Conservation (phyloP, 352 stramenopile species). For the Globisporangium viniferum region DNA sequence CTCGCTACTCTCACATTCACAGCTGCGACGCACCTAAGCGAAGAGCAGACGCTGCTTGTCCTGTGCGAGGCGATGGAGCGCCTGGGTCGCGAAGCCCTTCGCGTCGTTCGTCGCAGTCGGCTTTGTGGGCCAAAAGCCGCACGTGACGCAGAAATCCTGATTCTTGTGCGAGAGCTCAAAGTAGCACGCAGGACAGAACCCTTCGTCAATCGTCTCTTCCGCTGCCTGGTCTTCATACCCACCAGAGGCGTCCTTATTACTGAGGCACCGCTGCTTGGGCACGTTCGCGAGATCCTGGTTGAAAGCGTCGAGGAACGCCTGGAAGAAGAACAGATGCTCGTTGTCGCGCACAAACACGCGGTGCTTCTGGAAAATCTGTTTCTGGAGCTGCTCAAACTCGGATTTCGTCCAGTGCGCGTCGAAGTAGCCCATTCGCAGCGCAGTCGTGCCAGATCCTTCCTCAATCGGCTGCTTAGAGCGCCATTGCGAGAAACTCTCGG, state of each 20-base stretch:
- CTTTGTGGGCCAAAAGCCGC: conserved; percentile 63
- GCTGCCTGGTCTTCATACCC: neutral
- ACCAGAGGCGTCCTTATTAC: neutral
- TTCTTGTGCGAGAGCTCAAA: conserved; percentile 44
- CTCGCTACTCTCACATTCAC: no score
- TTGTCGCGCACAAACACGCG: conserved; percentile 58
- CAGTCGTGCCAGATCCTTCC: conserved; percentile 69
- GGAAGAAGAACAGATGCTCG: conserved; percentile 71
- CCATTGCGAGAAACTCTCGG: conserved; percentile 82
- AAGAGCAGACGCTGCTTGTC: conserved; percentile 24
- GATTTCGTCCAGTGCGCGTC: conserved; percentile 33
- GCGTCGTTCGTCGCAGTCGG: conserved; percentile 51
- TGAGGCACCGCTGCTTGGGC: conserved; percentile 21
- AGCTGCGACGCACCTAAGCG: neutral
- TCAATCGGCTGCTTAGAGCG: conserved; percentile 88
- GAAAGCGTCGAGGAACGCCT: conserved; percentile 59
- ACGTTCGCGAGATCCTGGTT: conserved; percentile 41
- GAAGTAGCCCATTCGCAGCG: conserved; percentile 64
- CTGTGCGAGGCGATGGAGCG: conserved; percentile 36
- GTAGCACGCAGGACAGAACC: conserved; percentile 32
- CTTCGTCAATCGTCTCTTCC: neutral
- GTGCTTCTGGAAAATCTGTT: conserved; percentile 29
- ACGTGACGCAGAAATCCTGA: conserved; percentile 63
- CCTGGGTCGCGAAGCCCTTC: conserved; percentile 44
- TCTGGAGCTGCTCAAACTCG: conserved; percentile 40